Percentiles rank a stretch among this genome's conserved stretches.
Conservation (phyloP, 257 asterid species). For the Fraxinus americana region DNA sequence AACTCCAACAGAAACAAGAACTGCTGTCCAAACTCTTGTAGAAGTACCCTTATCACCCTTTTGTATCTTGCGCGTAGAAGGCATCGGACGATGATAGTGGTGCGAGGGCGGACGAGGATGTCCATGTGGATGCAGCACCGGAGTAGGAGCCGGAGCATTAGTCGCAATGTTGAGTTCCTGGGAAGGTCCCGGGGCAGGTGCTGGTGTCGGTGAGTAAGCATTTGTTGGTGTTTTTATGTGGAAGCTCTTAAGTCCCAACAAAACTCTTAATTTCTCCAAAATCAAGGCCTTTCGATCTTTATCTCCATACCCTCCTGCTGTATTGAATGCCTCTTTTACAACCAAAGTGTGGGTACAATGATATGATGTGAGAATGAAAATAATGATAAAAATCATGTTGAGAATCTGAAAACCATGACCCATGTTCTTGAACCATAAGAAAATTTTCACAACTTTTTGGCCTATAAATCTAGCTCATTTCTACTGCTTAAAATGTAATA, state of each 20-base stretch:
- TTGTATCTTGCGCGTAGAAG: conserved; percentile 36
- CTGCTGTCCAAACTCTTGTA: conserved; percentile 43
- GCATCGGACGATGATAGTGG: conserved; percentile 37
- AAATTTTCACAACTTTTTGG: conserved; percentile 30
- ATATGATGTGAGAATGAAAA: conserved; percentile 54
- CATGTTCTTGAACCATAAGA: conserved; percentile 30
- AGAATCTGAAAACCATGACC: conserved; percentile 39
- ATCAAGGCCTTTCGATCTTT: conserved; percentile 24
- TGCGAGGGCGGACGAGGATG: conserved; percentile 31
- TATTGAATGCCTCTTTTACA: conserved; percentile 36
- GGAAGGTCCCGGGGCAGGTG: conserved; percentile 41
- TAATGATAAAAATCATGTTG: conserved; percentile 43
- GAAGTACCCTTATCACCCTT: conserved; percentile 28
- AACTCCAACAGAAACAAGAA: conserved; percentile 58
- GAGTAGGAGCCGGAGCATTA: conserved; percentile 52
- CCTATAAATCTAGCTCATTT: conserved; percentile 42
- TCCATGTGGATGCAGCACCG: conserved; percentile 25
- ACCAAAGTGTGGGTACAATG: conserved; percentile 48
- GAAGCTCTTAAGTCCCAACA: conserved; percentile 40
- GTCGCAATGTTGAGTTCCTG: conserved; percentile 33
- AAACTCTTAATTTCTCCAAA: conserved; percentile 51
- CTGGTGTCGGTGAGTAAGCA: conserved; percentile 26
- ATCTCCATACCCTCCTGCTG: conserved; percentile 12
- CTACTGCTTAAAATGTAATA: conserved; percentile 12
- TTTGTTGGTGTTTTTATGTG: not conserved